These are phyloP conservation scores for Xylariaceae sp. DNA, from an alignment of 2,329 filamentous ascomycete genomes.

Conservation along the genomic window DNA sequence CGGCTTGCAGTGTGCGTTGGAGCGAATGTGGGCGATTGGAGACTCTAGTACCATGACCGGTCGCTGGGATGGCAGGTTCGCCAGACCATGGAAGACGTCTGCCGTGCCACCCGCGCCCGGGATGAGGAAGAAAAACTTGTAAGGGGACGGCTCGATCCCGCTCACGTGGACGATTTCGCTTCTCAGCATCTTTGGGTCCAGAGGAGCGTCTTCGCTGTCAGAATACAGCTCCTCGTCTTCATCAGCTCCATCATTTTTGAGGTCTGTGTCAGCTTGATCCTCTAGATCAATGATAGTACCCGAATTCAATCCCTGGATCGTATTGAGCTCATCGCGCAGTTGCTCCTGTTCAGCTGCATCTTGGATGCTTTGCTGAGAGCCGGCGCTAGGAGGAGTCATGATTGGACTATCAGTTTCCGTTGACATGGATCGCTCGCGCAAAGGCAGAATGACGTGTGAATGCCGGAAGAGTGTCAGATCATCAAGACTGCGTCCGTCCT, in stretches of 20 bases:
- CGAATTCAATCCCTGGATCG: too few species aligned
- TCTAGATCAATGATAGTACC: too few species aligned
- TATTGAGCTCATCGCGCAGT: too few species aligned
- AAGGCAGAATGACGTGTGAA: too few species aligned
- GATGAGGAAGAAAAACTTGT: constrained; percentile 27
- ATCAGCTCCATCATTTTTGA: background rate
- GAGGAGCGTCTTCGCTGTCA: background rate
- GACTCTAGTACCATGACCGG: constrained; percentile 29
- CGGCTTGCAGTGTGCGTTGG: constrained; percentile 14
- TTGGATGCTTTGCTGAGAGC: too few species aligned
- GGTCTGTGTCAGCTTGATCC: too few species aligned
- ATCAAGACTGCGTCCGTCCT: too few species aligned
- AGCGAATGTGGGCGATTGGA: constrained; percentile 23
- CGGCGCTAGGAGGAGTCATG: too few species aligned
- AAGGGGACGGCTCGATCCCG: constrained; percentile 14
- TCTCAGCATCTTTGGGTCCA: constrained; percentile 1
- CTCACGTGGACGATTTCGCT: constrained; percentile 26
- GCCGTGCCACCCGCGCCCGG: constrained; percentile 27
- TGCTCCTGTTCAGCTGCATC: too few species aligned
- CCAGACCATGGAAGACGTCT: constrained; percentile 26
- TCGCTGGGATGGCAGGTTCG: constrained; percentile 17
- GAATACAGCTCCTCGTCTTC: background rate
- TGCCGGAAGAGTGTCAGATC: too few species aligned
- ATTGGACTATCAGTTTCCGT: too few species aligned
- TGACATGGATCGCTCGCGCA: too few species aligned